Base-by-base conservation (phyloP, 2,329 filamentous ascomycete species). In the Mollisia scopiformis region DNA sequence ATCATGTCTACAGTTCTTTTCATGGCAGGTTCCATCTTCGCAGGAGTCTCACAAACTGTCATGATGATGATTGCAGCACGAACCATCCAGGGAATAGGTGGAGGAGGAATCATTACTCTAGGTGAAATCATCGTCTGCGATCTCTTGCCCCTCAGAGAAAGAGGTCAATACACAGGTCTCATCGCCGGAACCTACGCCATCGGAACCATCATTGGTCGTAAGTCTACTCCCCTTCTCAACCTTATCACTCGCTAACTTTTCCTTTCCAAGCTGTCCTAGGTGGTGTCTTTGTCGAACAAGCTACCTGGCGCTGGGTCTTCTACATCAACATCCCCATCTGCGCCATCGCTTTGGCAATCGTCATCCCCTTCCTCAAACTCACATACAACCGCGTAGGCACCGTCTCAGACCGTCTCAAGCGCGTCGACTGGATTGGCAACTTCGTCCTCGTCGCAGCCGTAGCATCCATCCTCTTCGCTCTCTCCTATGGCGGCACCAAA, bases 391-490 rank as follows among this genome's bases (percentile, higher is more conserved):
- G 58, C 1, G 58, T 51, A 4, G 58, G 58, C 8, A 60, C 86
- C 0, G 72, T 90, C 6, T 73, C 76, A 55, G 76, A 83, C 37
- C 88, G 88, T 0, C 75, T 90, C 7, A 83, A 83, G 61, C 84
- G 84, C 0, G 77, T 85, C 21, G 82, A 85, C 68, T 85, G 82
- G 82, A 62, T 78, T 10, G 89, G 89, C 0, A 85, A 83, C 0
- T 53, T 88, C 13, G 77, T 83, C 7, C 82, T 88, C 14, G 78
- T 84, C 13, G 89, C 88, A 49, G 91, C 88, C 28, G 92, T 90
- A 0, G 79, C 95, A 27, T 93, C 95, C 89, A 82, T 96, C 67
- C 84, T 96, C 2, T 86, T 96, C 50, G 93, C 91, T 1, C 84
- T 96, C 7, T 89, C 95, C 70, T 91, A 93, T 64, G 93, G 92